phyloP scores from a whole-genome alignment of 345 rosid genomes.

The Eucalyptus sp. region DNA sequence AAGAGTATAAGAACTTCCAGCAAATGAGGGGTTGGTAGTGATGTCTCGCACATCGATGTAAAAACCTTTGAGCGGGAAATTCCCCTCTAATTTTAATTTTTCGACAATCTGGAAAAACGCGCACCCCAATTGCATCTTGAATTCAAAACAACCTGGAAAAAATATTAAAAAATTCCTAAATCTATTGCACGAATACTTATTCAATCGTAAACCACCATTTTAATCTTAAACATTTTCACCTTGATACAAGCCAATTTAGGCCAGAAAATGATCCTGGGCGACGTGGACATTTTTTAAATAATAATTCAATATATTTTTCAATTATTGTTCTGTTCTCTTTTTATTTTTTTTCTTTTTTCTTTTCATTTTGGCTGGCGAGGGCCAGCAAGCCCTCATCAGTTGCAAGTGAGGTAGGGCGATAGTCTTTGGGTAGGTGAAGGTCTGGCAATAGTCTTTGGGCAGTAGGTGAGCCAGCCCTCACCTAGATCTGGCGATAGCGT shows the following conservation, averaged over 20 bases:
- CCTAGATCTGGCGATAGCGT: rapidly evolving
- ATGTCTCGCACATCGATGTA: background rate
- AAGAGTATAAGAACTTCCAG: background rate
- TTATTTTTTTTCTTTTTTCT: no score
- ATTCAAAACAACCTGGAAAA: background rate
- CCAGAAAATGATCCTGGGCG: rapidly evolving
- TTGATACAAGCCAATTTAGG: background rate
- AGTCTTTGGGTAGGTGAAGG: no score
- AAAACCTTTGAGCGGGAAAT: background rate
- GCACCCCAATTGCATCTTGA: background rate
- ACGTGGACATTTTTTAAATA: no score
- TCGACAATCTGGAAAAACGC: background rate
- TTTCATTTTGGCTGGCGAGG: no score
- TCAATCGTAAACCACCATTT: background rate
- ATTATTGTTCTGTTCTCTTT: no score
- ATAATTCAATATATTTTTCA: no score
- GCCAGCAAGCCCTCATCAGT: no score
- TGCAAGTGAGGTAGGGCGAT: no score
- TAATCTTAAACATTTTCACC: background rate
- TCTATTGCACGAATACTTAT: no score
- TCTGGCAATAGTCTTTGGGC: no score
- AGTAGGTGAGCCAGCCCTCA: no score
- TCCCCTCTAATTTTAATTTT: background rate
- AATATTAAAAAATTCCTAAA: no score
- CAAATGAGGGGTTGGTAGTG: background rate